Base-by-base conservation (phyloP, 164 flowering plant genomes). In the Vitis rupestris region DNA sequence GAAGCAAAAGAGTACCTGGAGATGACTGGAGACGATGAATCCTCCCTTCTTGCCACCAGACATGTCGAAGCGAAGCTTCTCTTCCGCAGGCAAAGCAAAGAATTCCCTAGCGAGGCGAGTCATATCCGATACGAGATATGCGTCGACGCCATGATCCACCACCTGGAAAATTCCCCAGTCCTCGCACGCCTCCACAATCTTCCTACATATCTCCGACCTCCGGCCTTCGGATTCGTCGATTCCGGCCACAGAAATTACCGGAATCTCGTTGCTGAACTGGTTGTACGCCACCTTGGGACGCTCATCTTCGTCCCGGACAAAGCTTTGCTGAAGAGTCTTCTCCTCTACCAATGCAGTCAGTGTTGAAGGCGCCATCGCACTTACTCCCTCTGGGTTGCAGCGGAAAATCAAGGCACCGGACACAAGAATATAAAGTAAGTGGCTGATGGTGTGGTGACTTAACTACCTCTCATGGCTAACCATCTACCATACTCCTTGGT, bases 151-250 rank as follows among this genome's bases (percentile, higher is more conserved):
- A 68, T 92, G 97, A 68, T 92, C 95, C 6, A 90, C 81, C 13
- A 92, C 86, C 72, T 92, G 95, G 72, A 90, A 88, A n/a, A 92
- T 59, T 8, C 97, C 97, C 95, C 97, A 90, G 17, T 88, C 86
- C 77, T 90, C 92, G 60, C 95, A 92, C 0, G 95, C 93, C 61
- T 80, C 86, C 1, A 87, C 92, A 15, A 92, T 87, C 63, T 82
- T 82, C 78, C 70, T 50, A 65, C 92, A 81, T 2, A 88, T 84
- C 67, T 82, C 85, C 2, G 78, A 70, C 51, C 92, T 78, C 50
- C 79, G 67, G 2, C 74, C 90, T 0, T 72, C 86, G 7, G 61
- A 66, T 1, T 80, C 89, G 47, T 89, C 86, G 67, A 92, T 88
- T 6, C 89, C 95, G 0, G 81, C 85, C 0, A 90, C 80, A 0